These are phyloP conservation scores for Sicyos baderoa DNA, from an alignment of 306 rosid genomes.

Conservation along the genomic window DNA sequence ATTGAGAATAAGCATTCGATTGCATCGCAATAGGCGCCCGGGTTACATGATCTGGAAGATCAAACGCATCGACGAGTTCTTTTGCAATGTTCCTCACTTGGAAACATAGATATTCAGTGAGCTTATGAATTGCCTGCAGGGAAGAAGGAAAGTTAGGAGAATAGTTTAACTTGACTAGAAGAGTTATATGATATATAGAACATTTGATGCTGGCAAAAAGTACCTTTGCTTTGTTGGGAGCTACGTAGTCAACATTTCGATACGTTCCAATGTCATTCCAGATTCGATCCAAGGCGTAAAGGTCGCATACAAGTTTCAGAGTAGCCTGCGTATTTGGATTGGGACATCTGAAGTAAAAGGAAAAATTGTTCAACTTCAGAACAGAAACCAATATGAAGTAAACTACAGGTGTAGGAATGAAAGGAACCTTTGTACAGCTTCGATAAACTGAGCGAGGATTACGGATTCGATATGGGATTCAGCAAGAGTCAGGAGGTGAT, in stretches of 20 bases:
- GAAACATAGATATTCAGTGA: constrained; percentile 70
- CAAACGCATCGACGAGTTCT: constrained; percentile 80
- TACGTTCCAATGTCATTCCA: constrained; percentile 99
- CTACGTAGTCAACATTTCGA: constrained; percentile 88
- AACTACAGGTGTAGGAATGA: constrained; percentile 14
- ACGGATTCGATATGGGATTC: constrained; percentile 89
- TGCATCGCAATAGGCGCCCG: constrained; percentile 86
- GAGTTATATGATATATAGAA: not conserved
- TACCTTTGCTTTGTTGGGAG: constrained; percentile 99
- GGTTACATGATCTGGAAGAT: constrained; percentile 68
- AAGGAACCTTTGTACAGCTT: constrained; percentile 67
- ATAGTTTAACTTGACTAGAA: not conserved
- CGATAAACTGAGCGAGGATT: constrained; percentile 84
- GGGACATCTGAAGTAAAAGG: constrained; percentile 48
- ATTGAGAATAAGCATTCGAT: constrained; percentile 76
- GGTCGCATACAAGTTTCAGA: constrained; percentile 83
- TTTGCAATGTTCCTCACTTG: constrained; percentile 77
- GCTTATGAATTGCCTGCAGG: constrained; percentile 83
- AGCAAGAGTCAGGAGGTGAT: constrained; percentile 89
- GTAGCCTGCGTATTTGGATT: constrained; percentile 73
- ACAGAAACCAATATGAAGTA: constrained; percentile 15
- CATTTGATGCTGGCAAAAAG: not conserved
- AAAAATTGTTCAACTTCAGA: constrained; percentile 24
- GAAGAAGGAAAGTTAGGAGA: not conserved
- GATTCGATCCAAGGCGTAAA: constrained; percentile 83